These are phyloP conservation scores for Ophiostoma sp. DNA, from an alignment of 2,329 filamentous ascomycete species.

Conservation along the genomic window DNA sequence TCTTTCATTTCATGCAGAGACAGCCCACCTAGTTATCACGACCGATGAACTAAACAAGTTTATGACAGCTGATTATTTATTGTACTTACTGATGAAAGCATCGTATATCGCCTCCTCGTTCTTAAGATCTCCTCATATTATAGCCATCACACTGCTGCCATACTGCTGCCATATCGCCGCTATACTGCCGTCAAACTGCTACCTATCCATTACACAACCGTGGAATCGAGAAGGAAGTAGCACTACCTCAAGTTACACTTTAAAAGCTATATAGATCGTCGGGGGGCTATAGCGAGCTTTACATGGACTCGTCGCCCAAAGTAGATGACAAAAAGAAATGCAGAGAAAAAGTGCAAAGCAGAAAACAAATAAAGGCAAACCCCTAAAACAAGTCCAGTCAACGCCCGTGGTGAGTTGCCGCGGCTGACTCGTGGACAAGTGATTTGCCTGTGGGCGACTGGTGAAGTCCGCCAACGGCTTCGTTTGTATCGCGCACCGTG, in stretches of 20 bases:
- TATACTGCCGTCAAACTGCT: background rate
- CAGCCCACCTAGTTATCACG: background rate
- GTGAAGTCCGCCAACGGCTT: background rate
- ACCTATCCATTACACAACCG: slow-evolving; percentile 2
- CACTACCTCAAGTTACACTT: background rate
- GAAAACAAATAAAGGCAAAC: background rate
- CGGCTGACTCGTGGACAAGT: background rate
- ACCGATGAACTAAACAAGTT: background rate
- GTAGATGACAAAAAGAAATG: background rate
- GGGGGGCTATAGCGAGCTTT: background rate
- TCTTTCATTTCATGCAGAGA: background rate
- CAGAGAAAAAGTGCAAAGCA: background rate
- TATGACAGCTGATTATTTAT: background rate
- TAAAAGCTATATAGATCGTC: background rate
- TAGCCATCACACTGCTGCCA: no score
- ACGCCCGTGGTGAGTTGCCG: background rate
- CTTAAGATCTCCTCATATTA: background rate
- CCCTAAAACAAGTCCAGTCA: background rate
- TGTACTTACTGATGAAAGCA: slow-evolving; percentile 2
- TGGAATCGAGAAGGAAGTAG: no score
- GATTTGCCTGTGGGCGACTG: slow-evolving; percentile 20
- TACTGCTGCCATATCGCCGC: no score
- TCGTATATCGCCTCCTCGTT: background rate
- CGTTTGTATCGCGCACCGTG: background rate
- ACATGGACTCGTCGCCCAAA: background rate